phyloP scores from a whole-genome alignment of 768 basidiomycete genomes.

The Auriculariales sp. region DNA sequence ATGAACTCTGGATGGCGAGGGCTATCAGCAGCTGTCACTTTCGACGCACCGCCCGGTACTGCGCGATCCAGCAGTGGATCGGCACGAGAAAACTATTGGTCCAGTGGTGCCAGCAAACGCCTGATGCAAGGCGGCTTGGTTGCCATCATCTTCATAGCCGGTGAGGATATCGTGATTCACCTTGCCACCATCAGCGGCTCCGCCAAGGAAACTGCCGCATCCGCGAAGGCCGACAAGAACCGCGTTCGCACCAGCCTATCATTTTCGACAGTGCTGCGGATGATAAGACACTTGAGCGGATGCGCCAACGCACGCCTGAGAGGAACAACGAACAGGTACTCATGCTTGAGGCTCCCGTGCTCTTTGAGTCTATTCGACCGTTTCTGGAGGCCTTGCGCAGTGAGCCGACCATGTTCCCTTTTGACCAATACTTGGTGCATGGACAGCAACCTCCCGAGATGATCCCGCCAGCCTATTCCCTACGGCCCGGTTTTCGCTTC shows the following conservation, averaged over 20 bases:
- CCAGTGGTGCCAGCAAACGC: conserved; percentile 40
- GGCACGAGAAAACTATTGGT: conserved; percentile 43
- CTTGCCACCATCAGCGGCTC: conserved; percentile 2
- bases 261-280: conserved; percentile 15
- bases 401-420: conserved; percentile 44
- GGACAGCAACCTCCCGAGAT: conserved; percentile 14
- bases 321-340: conserved; percentile 12
- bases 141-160: conserved; percentile 36
- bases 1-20: conserved; percentile 36
- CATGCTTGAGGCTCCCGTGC: conserved; percentile 45
- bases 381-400: conserved; percentile 43
- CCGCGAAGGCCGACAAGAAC: neutral
- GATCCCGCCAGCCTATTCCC: conserved; percentile 39
- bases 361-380: conserved; percentile 54
- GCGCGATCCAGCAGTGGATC: conserved; percentile 27
- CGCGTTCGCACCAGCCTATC: neutral
- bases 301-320: conserved; percentile 9
- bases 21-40: conserved; percentile 28
- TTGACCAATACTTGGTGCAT: conserved; percentile 39
- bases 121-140: conserved; percentile 50
- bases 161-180: conserved; percentile 9
- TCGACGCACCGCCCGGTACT: conserved; percentile 41
- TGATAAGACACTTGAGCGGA: conserved; percentile 14
- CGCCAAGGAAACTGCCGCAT: neutral
- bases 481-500: conserved; percentile 38